Conservation (phyloP, 2,329 filamentous ascomycete species). For the Teratosphaeria nubilosa region DNA sequence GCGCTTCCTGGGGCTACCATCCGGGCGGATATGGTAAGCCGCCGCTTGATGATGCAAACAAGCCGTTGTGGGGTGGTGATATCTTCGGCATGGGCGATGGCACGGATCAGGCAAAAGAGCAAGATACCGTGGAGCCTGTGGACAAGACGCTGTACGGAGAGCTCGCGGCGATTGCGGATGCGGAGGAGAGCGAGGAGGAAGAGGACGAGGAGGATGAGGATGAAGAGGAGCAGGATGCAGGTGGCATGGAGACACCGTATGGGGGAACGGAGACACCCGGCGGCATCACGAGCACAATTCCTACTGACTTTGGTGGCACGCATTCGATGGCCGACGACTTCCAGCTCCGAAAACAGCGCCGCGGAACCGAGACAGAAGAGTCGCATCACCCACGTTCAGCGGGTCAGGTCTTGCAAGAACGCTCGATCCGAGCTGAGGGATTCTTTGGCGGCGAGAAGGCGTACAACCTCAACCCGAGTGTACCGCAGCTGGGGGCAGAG, state of each 20-base stretch:
- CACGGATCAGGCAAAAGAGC: slow-evolving; percentile 37
- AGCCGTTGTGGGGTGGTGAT: slow-evolving; percentile 85
- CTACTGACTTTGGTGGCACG: slow-evolving; percentile 66
- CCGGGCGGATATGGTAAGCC: slow-evolving; percentile 95
- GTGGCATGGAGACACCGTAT: slow-evolving; percentile 58
- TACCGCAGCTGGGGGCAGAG: slow-evolving; percentile 71
- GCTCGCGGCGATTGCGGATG: slow-evolving; percentile 62
- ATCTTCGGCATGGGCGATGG: slow-evolving; percentile 65
- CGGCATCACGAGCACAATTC: slow-evolving; percentile 68
- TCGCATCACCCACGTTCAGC: slow-evolving; percentile 62
- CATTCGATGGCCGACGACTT: slow-evolving; percentile 78
- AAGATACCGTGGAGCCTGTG: slow-evolving; percentile 55
- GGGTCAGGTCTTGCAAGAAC: slow-evolving; percentile 83
- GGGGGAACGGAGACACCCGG: slow-evolving; percentile 67
- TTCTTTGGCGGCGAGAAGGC: slow-evolving; percentile 94
- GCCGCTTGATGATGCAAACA: slow-evolving; percentile 84
- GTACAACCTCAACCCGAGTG: slow-evolving; percentile 64
- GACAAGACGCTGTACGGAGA: slow-evolving; percentile 90
- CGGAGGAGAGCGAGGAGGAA: slow-evolving; percentile 48
- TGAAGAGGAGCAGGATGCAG: slow-evolving; percentile 52
- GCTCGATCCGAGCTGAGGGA: slow-evolving; percentile 71
- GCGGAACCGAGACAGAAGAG: slow-evolving; percentile 83
- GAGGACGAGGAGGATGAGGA: slow-evolving; percentile 60
- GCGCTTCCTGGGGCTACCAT: slow-evolving; percentile 88
- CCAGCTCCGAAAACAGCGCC: slow-evolving; percentile 76